phyloP scores from a whole-genome alignment of 2,329 filamentous ascomycete species.

The Alternaria triticimaculans region DNA sequence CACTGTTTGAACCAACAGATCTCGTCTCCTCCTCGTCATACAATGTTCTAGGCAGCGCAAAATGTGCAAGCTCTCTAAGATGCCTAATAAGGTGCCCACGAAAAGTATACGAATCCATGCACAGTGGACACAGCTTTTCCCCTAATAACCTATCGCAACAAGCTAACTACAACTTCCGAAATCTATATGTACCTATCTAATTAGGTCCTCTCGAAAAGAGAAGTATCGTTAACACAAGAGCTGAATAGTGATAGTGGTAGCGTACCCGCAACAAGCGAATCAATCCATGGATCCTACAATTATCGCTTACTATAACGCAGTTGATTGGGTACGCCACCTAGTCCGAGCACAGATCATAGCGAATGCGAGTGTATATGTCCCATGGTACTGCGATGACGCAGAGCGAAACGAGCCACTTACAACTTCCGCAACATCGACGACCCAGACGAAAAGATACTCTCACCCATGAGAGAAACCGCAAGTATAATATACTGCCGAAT shows the following conservation, averaged over 20 bases:
- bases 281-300: background rate
- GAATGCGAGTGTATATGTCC: background rate
- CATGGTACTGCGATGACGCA: background rate
- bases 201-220: too few species aligned
- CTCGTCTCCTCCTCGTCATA: too few species aligned
- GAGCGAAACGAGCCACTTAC: background rate
- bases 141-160: too few species aligned
- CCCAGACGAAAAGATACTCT: background rate
- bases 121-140: too few species aligned
- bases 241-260: background rate
- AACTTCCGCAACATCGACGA: background rate
- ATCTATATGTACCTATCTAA: too few species aligned
- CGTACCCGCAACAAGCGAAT: background rate
- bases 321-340: background rate
- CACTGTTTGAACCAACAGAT: too few species aligned
- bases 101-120: too few species aligned
- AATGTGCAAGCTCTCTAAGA: too few species aligned
- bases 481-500: background rate
- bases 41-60: too few species aligned
- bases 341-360: background rate
- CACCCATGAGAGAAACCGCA: background rate
- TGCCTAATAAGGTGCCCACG: too few species aligned
- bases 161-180: too few species aligned
- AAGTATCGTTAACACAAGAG: too few species aligned
- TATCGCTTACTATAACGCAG: background rate